These are phyloP conservation scores for Beauveria sp. DNA, from an alignment of 2,329 filamentous ascomycete species.

Conservation along the genomic window DNA sequence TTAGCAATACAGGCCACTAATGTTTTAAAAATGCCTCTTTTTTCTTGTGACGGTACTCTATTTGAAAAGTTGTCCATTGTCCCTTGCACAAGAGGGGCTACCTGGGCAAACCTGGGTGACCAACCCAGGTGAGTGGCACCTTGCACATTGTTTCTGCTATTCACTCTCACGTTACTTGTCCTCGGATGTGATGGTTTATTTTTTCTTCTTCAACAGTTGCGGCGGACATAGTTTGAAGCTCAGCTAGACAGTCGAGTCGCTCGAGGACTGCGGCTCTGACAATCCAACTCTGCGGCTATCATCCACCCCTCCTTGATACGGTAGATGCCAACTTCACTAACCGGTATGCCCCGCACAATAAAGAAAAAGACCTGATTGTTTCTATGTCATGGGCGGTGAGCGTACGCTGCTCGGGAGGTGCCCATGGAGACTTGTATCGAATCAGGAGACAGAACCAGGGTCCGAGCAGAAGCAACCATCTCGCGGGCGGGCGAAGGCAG, in stretches of 20 bases:
- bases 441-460: conserved; percentile 1
- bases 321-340: background rate
- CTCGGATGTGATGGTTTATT: background rate
- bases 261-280: background rate
- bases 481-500: background rate
- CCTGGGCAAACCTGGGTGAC: background rate
- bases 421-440: background rate
- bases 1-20: conserved; percentile 9
- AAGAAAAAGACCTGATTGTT: background rate
- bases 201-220: background rate
- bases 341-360: background rate
- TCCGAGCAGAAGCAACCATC: conserved; percentile 3
- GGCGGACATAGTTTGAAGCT: background rate
- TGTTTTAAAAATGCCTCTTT: background rate
- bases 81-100: background rate
- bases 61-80: background rate
- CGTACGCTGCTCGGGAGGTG: background rate
- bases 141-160: too few species aligned
- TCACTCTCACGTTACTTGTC: background rate
- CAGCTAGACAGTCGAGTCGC: background rate
- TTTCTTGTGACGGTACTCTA: background rate
- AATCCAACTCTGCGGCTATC: background rate
- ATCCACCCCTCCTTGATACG: background rate
- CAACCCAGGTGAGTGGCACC: background rate
- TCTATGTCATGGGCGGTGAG: conserved; percentile 4